Base-by-base conservation (phyloP, 768 basidiomycete genomes). In the Kwoniella botswanensis region DNA sequence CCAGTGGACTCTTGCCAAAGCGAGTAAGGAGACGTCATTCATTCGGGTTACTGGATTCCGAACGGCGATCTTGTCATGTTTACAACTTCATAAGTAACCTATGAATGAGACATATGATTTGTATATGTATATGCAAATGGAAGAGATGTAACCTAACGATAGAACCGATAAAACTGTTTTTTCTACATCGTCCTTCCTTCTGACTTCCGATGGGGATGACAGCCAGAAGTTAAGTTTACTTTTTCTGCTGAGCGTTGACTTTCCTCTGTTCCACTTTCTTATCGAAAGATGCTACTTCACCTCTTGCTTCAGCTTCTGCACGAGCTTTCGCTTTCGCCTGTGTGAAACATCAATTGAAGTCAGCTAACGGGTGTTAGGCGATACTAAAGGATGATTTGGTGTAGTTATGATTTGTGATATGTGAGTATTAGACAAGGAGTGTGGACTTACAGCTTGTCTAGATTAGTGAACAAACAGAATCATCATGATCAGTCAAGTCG, bases 311-410 rank as follows among this genome's bases (percentile, higher is more conserved):
- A 18, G 63, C 68, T 60, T 70, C 68, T 22, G 68, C 68, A 50
- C 68, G 62, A 26, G 68, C 68, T 65, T 70, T 58, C 3, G 68
- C 68, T 60, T 70, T 70, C 12, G 65, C 65, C 65, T 67, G 3
- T n/a, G 18, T n/a, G 4, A 5, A 22, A 17, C 29, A 15, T 15
- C 26, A 59, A 17, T 59, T 29, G 55, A 18, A 56, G 24, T 56
- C 18, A 56, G 18, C 18, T 21, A 56, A 12, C 21, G n/a, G 18
- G n/a, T 18, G 12, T 56, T 21, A 56, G n/a, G n/a, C 24, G 55
- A 5, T 12, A n/a, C 24, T n/a, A 24, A 56, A 35, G 35, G 35
- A 35, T 35, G 35, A 35, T 35, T 35, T 35, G 35, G 35, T 35
- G 35, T 1, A 1, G 35, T 35, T 5, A 35, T 26, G 26, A 4